phyloP scores from a whole-genome alignment of 345 rosid genomes.

The Salix viminalis region DNA sequence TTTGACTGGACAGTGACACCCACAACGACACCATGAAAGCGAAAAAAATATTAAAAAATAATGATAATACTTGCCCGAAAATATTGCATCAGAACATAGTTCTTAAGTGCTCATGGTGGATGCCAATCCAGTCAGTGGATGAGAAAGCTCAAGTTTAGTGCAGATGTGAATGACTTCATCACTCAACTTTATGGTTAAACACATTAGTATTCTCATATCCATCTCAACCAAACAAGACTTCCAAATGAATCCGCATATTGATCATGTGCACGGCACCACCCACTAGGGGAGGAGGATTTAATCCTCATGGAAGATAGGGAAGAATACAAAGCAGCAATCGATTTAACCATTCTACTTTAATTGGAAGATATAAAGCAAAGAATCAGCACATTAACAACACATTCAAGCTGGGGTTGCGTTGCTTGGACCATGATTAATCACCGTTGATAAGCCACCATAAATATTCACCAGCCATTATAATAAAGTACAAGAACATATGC shows the following conservation, averaged over 20 bases:
- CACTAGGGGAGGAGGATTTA: background rate
- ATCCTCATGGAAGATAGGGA: background rate
- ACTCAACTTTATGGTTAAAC: background rate
- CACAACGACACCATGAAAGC: background rate
- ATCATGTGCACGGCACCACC: background rate
- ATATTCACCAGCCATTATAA: conserved; percentile 17
- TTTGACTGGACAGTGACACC: background rate
- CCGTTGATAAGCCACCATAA: conserved; percentile 15
- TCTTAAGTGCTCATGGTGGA: background rate
- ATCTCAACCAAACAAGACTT: background rate
- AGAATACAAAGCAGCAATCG: conserved; percentile 22
- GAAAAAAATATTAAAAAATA: background rate
- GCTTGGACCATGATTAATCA: conserved; percentile 27
- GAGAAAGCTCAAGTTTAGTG: background rate
- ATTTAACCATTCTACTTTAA: conserved; percentile 12
- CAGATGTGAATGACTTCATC: background rate
- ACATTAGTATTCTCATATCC: background rate
- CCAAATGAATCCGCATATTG: background rate
- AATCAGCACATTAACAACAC: conserved; percentile 25
- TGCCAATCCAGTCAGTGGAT: background rate
- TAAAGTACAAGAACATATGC: conserved; percentile 42
- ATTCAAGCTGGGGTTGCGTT: conserved; percentile 19
- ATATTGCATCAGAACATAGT: background rate
- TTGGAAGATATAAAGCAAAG: conserved; percentile 22
- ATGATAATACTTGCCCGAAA: background rate